Conservation (phyloP, 176 grass and related monocot genomes). For the Poa annua region DNA sequence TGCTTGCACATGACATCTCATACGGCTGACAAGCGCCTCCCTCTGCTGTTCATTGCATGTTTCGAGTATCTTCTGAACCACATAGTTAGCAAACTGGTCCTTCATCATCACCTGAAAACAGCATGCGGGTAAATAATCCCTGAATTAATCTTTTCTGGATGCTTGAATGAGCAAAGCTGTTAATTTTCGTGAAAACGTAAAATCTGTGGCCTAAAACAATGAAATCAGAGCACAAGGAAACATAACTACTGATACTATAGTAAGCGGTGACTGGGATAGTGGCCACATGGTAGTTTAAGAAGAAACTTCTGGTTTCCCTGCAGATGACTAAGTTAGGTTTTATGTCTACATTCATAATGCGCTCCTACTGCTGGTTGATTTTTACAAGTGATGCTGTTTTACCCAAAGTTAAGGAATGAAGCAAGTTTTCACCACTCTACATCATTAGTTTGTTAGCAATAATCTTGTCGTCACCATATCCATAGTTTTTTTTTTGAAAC, state of each 20-base stretch:
- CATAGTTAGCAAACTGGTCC: constrained; percentile 81
- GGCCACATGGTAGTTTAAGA: too few species aligned
- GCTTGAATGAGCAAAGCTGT: background rate
- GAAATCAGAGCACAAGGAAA: background rate
- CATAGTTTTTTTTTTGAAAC: too few species aligned
- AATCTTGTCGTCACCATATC: too few species aligned
- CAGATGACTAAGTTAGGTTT: too few species aligned
- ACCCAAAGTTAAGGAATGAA: background rate
- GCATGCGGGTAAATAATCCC: background rate
- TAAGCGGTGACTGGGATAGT: too few species aligned
- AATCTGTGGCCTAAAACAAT: constrained; percentile 22
- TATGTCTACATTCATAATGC: too few species aligned
- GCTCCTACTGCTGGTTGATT: too few species aligned
- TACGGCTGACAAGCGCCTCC: constrained; percentile 53
- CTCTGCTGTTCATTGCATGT: constrained; percentile 55
- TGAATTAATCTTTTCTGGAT: background rate
- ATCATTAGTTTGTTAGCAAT: background rate
- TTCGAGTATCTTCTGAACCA: constrained; percentile 82
- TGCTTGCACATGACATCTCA: constrained; percentile 57
- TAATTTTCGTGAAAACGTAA: too few species aligned
- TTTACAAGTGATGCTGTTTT: background rate
- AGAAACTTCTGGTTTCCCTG: too few species aligned
- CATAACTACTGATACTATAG: background rate
- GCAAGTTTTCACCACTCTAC: background rate
- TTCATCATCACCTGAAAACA: constrained; percentile 66